Conservation (phyloP, 495 filamentous ascomycete genomes). For the Penicillium ochrochloron region DNA sequence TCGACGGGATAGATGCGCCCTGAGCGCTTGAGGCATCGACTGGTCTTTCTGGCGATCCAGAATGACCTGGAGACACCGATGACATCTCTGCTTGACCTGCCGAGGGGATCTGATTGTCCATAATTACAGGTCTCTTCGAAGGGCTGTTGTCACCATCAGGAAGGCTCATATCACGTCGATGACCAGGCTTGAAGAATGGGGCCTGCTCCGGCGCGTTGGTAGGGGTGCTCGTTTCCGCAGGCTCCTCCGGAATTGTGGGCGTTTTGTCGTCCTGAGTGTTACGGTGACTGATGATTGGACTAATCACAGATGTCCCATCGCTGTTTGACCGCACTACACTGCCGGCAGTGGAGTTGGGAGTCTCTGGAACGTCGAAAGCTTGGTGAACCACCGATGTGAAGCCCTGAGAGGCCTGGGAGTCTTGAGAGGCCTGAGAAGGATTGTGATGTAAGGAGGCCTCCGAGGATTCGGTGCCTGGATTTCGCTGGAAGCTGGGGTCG, state of each 20-base stretch:
- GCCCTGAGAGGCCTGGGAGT: constrained; percentile 38
- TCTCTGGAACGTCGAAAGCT: constrained; percentile 69
- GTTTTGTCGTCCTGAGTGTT: constrained; percentile 49
- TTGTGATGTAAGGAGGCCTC: constrained; percentile 53
- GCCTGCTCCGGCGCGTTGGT: constrained; percentile 29
- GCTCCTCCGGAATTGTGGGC: constrained; percentile 63
- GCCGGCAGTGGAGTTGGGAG: constrained; percentile 55
- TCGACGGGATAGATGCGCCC: constrained; percentile 26
- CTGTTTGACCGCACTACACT: constrained; percentile 65
- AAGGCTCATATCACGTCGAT: constrained; percentile 64
- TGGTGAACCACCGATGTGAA: constrained; percentile 72
- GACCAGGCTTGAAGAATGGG: constrained; percentile 55
- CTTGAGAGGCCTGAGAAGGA: constrained; percentile 48
- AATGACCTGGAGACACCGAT: constrained; percentile 34
- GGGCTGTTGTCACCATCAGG: constrained; percentile 67
- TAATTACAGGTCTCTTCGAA: constrained; percentile 59
- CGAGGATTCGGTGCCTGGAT: constrained; percentile 20
- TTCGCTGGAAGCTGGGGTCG: constrained; percentile 24
- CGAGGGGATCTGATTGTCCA: constrained; percentile 44
- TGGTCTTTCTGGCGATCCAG: constrained; percentile 15
- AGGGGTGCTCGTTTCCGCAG: constrained; percentile 41
- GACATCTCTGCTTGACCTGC: constrained; percentile 51
- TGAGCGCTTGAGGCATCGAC: constrained; percentile 3
- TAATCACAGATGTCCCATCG: constrained; percentile 66
- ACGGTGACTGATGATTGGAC: constrained; percentile 66